Percentiles rank a stretch among this genome's conserved stretches.
These are phyloP conservation scores for Aspergillus sp. DNA, from an alignment of 2,329 filamentous ascomycete species.

Conservation along the genomic window DNA sequence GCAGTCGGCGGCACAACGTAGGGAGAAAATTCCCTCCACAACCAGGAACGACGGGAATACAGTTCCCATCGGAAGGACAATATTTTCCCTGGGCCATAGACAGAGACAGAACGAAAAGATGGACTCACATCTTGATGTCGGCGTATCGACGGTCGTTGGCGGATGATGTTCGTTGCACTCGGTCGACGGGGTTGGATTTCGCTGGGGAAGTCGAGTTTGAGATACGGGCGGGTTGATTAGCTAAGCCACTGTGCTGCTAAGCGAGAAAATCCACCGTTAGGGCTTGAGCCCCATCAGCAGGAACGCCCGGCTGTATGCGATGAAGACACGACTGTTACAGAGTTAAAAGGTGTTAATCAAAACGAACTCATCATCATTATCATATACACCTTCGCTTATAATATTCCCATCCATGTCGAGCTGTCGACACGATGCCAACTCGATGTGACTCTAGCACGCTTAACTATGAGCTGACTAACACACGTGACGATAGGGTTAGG, in stretches of 20 bases:
- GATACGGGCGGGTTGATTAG: constrained; percentile 36
- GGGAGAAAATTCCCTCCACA: not conserved
- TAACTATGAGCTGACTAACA: no score
- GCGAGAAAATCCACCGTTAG: constrained; percentile 38
- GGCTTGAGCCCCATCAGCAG: constrained; percentile 28
- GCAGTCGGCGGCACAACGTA: not conserved
- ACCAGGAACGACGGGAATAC: constrained; percentile 4
- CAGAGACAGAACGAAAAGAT: constrained; percentile 24
- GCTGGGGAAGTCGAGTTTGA: constrained; percentile 40
- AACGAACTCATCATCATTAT: not conserved
- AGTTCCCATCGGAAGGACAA: constrained; percentile 16
- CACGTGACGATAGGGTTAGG: no score
- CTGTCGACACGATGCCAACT: not conserved
- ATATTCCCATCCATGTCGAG: no score
- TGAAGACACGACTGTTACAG: not conserved
- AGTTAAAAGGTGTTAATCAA: not conserved
- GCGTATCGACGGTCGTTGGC: constrained; percentile 46
- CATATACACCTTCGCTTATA: not conserved
- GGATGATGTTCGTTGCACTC: constrained; percentile 44
- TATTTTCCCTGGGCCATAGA: constrained; percentile 15
- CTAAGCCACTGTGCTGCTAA: constrained; percentile 39
- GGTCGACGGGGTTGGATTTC: constrained; percentile 32
- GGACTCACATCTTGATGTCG: constrained; percentile 47
- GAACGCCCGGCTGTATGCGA: no score
- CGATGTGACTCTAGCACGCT: no score